Conservation (phyloP, 2,329 filamentous ascomycete genomes). For the Calycina herbarum region DNA sequence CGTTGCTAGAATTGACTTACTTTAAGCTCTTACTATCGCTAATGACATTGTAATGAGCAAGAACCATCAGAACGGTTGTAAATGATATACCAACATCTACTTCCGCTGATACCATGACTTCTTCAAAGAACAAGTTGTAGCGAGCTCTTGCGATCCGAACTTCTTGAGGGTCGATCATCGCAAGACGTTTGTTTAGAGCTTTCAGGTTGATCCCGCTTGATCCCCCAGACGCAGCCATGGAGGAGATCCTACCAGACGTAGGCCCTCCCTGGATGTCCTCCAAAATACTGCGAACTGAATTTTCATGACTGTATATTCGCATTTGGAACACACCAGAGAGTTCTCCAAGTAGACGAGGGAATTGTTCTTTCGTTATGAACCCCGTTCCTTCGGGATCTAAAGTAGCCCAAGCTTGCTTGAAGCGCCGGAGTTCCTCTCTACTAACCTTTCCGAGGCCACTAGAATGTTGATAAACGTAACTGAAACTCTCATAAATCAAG, state of each 20-base stretch:
- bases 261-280: conserved; percentile 65
- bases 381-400: conserved; percentile 90
- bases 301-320: conserved; percentile 90
- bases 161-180: conserved; percentile 69
- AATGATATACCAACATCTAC: conserved; percentile 88
- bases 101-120: conserved; percentile 91
- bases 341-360: conserved; percentile 85
- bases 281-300: conserved; percentile 83
- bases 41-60: conserved; percentile 98
- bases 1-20: conserved; percentile 44
- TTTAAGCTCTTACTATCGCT: conserved; percentile 93
- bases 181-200: conserved; percentile 71
- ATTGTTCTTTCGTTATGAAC: conserved; percentile 85
- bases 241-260: conserved; percentile 46
- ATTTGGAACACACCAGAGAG: conserved; percentile 95
- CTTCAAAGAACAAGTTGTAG: conserved; percentile 96
- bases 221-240: conserved; percentile 53
- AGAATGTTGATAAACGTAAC: conserved; percentile 96
- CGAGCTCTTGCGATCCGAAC: conserved; percentile 74
- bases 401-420: conserved; percentile 97
- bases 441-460: conserved; percentile 89
- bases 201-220: conserved; percentile 66
- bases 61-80: conserved; percentile 87
- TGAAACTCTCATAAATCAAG: conserved; percentile 98
- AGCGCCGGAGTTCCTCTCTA: conserved; percentile 89